phyloP scores from a whole-genome alignment of 192 early-diverging fungal species.

The Coemansia sp. region DNA sequence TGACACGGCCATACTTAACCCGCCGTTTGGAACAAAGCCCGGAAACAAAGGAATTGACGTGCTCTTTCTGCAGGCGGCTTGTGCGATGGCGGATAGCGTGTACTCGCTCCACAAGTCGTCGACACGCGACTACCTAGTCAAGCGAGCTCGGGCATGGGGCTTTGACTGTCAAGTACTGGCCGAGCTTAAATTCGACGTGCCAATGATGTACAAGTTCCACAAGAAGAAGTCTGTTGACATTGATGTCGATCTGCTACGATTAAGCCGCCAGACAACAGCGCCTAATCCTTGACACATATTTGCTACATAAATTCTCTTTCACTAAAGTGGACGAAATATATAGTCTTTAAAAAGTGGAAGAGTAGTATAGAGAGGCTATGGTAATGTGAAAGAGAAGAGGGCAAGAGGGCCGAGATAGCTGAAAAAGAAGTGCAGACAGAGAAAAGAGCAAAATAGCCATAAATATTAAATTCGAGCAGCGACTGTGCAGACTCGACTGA shows the following conservation, averaged over 20 bases:
- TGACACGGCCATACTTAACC: constrained; percentile 82
- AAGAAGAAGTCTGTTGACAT: constrained; percentile 73
- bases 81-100: constrained; percentile 59
- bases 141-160: constrained; percentile 72
- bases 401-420: background rate
- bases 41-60: constrained; percentile 74
- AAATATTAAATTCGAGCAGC: background rate
- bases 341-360: background rate
- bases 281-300: background rate
- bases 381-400: constrained; percentile 1
- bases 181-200: constrained; percentile 74
- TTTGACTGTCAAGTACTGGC: constrained; percentile 72
- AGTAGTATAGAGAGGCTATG: background rate
- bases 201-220: constrained; percentile 81
- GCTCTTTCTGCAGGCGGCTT: constrained; percentile 69
- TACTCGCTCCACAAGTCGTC: constrained; percentile 82
- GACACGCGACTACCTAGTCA: constrained; percentile 69
- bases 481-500: background rate
- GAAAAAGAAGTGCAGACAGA: constrained; percentile 9
- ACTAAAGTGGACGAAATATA: background rate
- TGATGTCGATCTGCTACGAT: constrained; percentile 69
- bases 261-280: constrained; percentile 29
- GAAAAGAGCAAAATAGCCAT: background rate
- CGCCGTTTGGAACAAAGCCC: constrained; percentile 78
- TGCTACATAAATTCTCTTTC: background rate